Evolutionary conservation across 2,329 filamentous ascomycete species (phyloP).

Genomic region (Neofusicoccum sp.): DNA sequence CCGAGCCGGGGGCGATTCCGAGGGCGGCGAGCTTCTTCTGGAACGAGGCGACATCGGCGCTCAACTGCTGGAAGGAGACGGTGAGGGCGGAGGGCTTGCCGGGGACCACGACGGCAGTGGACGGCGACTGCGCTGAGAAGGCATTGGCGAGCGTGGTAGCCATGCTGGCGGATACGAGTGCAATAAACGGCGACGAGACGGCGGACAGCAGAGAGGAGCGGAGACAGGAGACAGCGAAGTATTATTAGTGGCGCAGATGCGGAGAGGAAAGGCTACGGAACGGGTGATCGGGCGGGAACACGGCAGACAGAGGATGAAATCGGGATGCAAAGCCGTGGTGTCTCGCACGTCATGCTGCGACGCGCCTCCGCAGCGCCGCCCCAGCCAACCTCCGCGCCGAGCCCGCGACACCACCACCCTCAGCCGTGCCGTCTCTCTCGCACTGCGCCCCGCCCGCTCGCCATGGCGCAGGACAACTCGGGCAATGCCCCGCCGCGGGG

Average conservation of each 20-base stretch:
- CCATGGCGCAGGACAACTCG: constrained; percentile 19
- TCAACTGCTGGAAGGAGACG: constrained; percentile 71
- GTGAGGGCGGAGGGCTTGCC: constrained; percentile 62
- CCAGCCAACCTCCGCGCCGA: constrained; percentile 9
- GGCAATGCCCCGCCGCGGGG: constrained; percentile 21
- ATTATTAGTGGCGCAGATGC: not conserved
- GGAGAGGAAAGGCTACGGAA: not conserved
- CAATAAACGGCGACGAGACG: not conserved
- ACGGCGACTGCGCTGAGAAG: constrained; percentile 54
- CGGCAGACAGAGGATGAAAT: constrained; percentile 15
- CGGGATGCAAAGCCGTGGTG: constrained; percentile 2
- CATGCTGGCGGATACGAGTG: constrained; percentile 41
- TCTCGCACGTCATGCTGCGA: not conserved
- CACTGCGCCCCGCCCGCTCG: not conserved
- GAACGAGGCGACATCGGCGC: constrained; percentile 68
- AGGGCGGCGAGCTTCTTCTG: constrained; percentile 76
- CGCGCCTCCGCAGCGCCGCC: not conserved
- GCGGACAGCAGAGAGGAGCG: not conserved
- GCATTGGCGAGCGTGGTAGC: constrained; percentile 63
- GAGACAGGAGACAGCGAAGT: not conserved
- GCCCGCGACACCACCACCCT: not conserved
- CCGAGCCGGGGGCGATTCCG: constrained; percentile 68
- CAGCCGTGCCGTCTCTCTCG: not conserved
- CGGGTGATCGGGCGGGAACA: constrained; percentile 12
- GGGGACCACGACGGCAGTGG: constrained; percentile 73